Evolutionary conservation across 2,329 filamentous ascomycete genomes (phyloP), one percentile per base, ranked within the genome.

Genomic region (Penicillium sp.): DNA sequence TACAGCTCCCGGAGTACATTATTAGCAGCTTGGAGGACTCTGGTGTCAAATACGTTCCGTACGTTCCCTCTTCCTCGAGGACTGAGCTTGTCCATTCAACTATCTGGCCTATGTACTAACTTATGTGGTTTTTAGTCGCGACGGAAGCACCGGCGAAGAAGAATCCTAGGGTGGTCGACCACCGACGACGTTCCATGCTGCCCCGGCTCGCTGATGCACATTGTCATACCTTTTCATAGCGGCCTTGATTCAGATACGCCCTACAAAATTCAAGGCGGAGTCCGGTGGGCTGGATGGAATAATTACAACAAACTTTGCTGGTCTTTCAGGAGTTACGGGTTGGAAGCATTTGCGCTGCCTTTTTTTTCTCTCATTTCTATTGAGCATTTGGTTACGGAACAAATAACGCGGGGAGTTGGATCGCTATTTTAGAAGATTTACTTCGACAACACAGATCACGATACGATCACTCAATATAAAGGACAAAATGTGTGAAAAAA

Each of bases 11-110:
- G 0, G 84, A 85, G 45, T 86, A 89, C 60, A 81, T 85, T 42
- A 78, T 87, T 33, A 79, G 80, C 40, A 81, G 80, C 38, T 78
- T 86, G 35, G 86, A 88, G 75, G 84, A 83, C 68, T 82, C 85
- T 8, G 87, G 87, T 17, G 79, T 88, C 54, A 85, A 84, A 72
- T 89, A 88, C 69, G 82, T 88, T 47, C 86, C 87, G 81, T 84
- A 75, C 68, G 83, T 75, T 33, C 49, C 22, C 37, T 30, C 45
- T 57, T 19, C 22, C 22, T 12, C 6, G 19, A 22, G 42, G 12
- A 19, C 13, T 26, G 26, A 19, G 28, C 47, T 9, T 53, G 22
- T 30, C 28, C 22, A 3, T 17, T 42, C n/a, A 22, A 13, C 61
- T 17, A 51, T 35, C 3, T 28, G 19, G 24, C 22, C 5, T 13